Evolutionary conservation across 2,329 filamentous ascomycete genomes (phyloP), one percentile per base, ranked within the genome.

Genomic region (Dactylellina drechsleri): DNA sequence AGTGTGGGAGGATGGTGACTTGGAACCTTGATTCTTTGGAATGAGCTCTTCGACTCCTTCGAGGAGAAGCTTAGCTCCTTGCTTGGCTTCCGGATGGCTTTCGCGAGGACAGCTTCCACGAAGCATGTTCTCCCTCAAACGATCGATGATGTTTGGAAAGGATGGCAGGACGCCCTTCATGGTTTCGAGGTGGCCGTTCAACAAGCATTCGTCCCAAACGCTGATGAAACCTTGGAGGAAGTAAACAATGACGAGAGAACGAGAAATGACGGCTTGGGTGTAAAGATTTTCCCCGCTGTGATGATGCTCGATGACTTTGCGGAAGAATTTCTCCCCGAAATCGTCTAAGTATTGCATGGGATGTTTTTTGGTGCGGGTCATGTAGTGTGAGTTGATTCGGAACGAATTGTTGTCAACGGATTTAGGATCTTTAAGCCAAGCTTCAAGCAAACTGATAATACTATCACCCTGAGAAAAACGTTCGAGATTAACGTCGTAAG

Each of bases 271-370:
- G 7, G 71, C 71, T 20, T 64, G 64, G 12, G 71, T 75, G 53
- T 75, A 75, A 4, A 75, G 53, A 13, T 31, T 23, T 23, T 75
- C 71, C 12, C 71, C 71, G 15, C 58, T 64, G 16, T 75, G 64
- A 26, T 65, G 16, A 1, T 52, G 58, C 20, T 75, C 66, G 8
- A 67, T 68, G 18, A 75, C 20, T 28, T 68, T 68, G 16, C 71
- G 71, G 71, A 75, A 75, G 13, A 68, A 75, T 31, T 56, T 64
- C 59, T 75, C 71, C 49, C 71, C 71, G 6, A 75, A 50, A 2
- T 68, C 71, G 13, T 75, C 71, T 6, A 75, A 57, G 16, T 58
- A 64, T 56, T 75, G 71, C 64, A 75, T 75, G 6, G 71, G 71
- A 23, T 75, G 71, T 45, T 75, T 75, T 15, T 47, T 53, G 1